Evolutionary conservation across 2,329 filamentous ascomycete genomes (phyloP).

Genomic region (Penicillium sp.): DNA sequence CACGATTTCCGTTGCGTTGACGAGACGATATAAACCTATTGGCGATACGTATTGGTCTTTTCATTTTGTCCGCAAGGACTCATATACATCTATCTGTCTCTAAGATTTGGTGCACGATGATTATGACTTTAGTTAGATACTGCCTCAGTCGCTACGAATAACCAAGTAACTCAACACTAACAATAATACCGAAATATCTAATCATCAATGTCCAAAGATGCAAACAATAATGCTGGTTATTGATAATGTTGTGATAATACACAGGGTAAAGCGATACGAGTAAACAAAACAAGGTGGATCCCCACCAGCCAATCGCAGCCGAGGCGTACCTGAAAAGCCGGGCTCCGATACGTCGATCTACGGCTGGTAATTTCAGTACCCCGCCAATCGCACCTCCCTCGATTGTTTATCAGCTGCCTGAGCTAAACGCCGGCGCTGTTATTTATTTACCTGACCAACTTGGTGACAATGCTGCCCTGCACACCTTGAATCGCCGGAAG

Average conservation of each 20-base stretch:
- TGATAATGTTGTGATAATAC: background rate
- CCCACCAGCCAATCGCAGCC: background rate
- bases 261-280: background rate
- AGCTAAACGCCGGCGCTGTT: background rate
- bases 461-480: background rate
- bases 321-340: slow-evolving; percentile 1
- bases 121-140: background rate
- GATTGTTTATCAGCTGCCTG: slow-evolving; percentile 11
- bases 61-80: background rate
- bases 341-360: background rate
- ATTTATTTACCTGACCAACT: background rate
- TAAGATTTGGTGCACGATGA: slow-evolving; percentile 3
- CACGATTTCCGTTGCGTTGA: background rate
- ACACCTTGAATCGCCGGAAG: background rate
- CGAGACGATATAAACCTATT: background rate
- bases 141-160: background rate
- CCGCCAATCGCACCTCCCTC: slow-evolving; percentile 14
- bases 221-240: background rate
- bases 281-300: slow-evolving; percentile 3
- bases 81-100: background rate
- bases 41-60: slow-evolving; percentile 7
- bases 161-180: background rate
- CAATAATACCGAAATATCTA: no score
- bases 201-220: no score
- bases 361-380: background rate